Evolutionary conservation across 306 rosid genomes (phyloP), one percentile per base, ranked within the genome.

Genomic region (Cyamopsis tetragonoloba): DNA sequence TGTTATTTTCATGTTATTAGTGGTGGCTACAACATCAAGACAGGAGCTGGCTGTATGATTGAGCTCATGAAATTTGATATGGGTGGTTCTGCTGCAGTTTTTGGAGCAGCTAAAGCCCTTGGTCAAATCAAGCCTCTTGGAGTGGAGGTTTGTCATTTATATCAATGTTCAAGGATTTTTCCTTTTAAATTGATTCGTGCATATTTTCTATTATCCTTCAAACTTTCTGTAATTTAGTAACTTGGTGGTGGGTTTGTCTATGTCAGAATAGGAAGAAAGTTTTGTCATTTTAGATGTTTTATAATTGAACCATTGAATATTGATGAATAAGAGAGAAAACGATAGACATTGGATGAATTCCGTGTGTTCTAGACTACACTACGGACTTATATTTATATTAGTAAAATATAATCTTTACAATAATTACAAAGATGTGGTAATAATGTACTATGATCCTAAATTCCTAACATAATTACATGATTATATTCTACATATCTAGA

Each of bases 21-120:
- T 78, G 97, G 96, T 72, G 97, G 97, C 80, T 91, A 91, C 86
- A 91, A 91, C 87, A 91, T 88, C 86, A 91, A 91, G 83, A 91
- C 97, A 9, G 96, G 97, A 67, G 89, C 97, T 32, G 97, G 91
- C 62, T 85, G 91, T 79, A 78, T 51, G 48, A 84, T 91, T 81
- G 97, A 91, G 48, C 83, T 81, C 51, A 91, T 91, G 97, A 91
- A 91, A 72, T 80, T 73, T 78, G 96, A 91, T 62, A 88, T 88
- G 97, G 97, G 96, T 27, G 97, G 97, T 59, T 85, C 97, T 32
- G 97, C 89, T 9, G 97, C 95, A 28, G 96, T 91, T 76, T 79
- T 91, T 26, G 97, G 97, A 66, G 97, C 97, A 4, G 97, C 97
- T 28, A 91, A 86, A 78, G 97, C 97, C 64, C 87, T 91, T 63